Evolutionary conservation across 495 filamentous ascomycete species (phyloP), one percentile per base, ranked within the genome.

Genomic region (Pyrenula massariospora): DNA sequence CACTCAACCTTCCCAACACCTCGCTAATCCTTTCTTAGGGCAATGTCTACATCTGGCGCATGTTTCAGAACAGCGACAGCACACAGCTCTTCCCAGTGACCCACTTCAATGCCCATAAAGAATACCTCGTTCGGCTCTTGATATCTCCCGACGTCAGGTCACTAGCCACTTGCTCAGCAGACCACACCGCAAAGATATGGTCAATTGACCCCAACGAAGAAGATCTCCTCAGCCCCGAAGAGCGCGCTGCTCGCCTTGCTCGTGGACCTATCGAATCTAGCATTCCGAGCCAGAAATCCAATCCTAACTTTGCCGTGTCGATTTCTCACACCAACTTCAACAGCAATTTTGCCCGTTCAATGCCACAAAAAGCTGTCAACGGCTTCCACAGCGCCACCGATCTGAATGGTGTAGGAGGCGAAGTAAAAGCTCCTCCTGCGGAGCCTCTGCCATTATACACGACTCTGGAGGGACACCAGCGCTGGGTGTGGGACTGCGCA

Each of bases 401-500:
- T 62, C 0, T 75, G 74, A 57, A 68, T 70, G 2, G 62, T 68
- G 20, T 68, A 70, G 54, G 75, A 55, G 74, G 74, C 1, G 73
- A 73, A 24, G 71, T 76, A 10, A 73, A 71, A 56, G 73, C 74
- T 52, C 68, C 74, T 3, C 62, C 61, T 52, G 21, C 66, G 67
- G 62, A 57, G 77, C 73, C 57, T 95, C 80, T 78, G 85, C 79
- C 12, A 77, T 96, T 3, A 5, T 90, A 97, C 68, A 91, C 89
- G 3, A 95, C 89, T 1, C 80, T 98, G 1, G 84, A 86, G n/a
- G 86, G 87, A 56, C 93, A 98, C 68, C 93, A 98, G 69, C 85
- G 93, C 31, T 98, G 93, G 93, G 93, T 98, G 0, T 98, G 93
- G 93, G 93, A 98, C 69, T 98, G 93, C 66, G 93, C 93, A 2